phyloP scores from a whole-genome alignment of 2,329 filamentous ascomycete genomes.

The Erysiphe neolycopersici region DNA sequence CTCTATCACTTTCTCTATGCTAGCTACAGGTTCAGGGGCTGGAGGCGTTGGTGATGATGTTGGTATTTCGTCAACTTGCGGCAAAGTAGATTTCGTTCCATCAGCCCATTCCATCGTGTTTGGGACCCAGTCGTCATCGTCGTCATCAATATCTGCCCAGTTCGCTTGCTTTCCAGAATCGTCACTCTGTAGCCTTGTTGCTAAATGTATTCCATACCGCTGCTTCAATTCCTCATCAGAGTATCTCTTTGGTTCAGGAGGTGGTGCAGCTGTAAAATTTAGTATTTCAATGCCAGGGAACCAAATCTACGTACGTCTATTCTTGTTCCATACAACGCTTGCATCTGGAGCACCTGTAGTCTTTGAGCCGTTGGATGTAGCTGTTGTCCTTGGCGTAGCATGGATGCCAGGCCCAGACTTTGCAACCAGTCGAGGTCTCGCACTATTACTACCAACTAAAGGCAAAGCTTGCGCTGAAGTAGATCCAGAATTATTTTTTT shows the following conservation, averaged over 20 bases:
- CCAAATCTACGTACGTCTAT: slow-evolving; percentile 34
- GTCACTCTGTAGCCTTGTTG: slow-evolving; percentile 50
- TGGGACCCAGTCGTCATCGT: slow-evolving; percentile 67
- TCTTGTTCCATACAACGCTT: slow-evolving; percentile 70
- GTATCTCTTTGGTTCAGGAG: slow-evolving; percentile 51
- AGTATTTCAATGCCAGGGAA: slow-evolving; percentile 5
- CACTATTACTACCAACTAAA: slow-evolving; percentile 20
- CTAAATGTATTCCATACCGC: slow-evolving; percentile 67
- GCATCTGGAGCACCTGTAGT: slow-evolving; percentile 36
- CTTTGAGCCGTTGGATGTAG: slow-evolving; percentile 27
- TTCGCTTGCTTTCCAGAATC: slow-evolving; percentile 51
- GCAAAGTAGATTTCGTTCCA: slow-evolving; percentile 55
- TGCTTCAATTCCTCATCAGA: slow-evolving; percentile 67
- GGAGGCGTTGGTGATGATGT: slow-evolving; percentile 8
- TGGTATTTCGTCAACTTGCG: slow-evolving; percentile 27
- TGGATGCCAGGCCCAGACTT: slow-evolving; percentile 39
- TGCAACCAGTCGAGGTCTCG: slow-evolving; percentile 46
- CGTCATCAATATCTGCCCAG: slow-evolving; percentile 76
- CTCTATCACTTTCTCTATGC: slow-evolving; percentile 5
- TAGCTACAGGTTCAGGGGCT: slow-evolving; percentile 4
- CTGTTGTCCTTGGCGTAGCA: slow-evolving; percentile 19
- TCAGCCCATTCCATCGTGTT: slow-evolving; percentile 74
- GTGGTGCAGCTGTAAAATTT: slow-evolving; percentile 24
- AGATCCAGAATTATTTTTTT: slow-evolving; percentile 22
- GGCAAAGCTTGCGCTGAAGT: slow-evolving; percentile 19